Percentiles rank a stretch among this genome's conserved stretches.
Evolutionary conservation across 1,284 basidiomycete genomes (phyloP).

Genomic region (Lentinula novae-zelandiae): DNA sequence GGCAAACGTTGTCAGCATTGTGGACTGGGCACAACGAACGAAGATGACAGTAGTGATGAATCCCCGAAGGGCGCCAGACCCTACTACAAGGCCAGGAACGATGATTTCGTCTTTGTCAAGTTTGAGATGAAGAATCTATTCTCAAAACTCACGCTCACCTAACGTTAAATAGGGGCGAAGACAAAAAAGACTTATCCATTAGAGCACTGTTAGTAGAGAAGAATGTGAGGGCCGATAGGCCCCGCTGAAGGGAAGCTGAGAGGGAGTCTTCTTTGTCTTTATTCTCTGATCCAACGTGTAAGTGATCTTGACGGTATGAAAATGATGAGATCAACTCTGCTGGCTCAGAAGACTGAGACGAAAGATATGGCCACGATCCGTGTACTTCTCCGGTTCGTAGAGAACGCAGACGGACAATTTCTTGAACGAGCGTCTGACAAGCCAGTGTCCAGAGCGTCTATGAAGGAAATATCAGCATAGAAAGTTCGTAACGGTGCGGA

Average conservation of each 20-base stretch:
- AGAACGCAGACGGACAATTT: conserved; percentile 34
- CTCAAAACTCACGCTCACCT: too few relatives aligned
- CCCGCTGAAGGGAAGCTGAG: not conserved
- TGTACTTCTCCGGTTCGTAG: conserved; percentile 4
- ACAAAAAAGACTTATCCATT: conserved; percentile 1
- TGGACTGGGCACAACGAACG: too few relatives aligned
- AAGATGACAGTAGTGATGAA: too few relatives aligned
- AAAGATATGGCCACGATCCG: too few relatives aligned
- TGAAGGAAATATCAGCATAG: conserved; percentile 8
- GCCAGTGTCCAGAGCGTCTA: conserved; percentile 41
- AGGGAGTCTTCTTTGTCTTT: conserved; percentile 19
- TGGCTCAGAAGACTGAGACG: too few relatives aligned
- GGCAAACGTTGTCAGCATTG: too few relatives aligned
- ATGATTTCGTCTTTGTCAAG: too few relatives aligned
- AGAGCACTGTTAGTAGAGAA: not conserved
- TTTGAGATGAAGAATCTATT: too few relatives aligned
- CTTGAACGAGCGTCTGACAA: conserved; percentile 39
- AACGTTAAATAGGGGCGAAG: not conserved
- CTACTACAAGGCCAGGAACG: too few relatives aligned
- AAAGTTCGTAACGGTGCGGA: not conserved
- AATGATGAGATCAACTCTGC: too few relatives aligned
- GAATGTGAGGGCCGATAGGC: not conserved
- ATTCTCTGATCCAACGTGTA: not conserved
- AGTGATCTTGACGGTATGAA: not conserved
- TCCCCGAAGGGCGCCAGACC: too few relatives aligned